Evolutionary conservation across 805 yeast species (phyloP).

Genomic region (Pichia insulana): DNA sequence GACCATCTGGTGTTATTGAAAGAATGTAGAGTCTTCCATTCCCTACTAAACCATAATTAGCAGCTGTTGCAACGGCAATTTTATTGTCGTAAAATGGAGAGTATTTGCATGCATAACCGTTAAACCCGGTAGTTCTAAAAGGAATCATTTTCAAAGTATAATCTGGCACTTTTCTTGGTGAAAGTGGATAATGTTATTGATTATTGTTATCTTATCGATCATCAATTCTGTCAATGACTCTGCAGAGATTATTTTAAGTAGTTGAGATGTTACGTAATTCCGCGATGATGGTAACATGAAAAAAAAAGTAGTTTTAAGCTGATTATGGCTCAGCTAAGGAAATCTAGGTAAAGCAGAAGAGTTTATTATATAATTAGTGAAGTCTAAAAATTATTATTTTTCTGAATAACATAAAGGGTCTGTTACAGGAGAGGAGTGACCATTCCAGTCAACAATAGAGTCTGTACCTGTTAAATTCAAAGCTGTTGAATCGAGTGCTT

Average conservation of each 20-base stretch:
- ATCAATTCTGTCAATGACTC: no score
- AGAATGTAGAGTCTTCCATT: conserved; percentile 76
- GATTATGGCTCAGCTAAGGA: no score
- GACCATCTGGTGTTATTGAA: conserved; percentile 59
- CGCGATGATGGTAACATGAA: no score
- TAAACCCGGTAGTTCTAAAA: conserved; percentile 68
- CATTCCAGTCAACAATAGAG: conserved; percentile 18
- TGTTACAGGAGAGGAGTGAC: conserved; percentile 23
- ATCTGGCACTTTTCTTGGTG: no score
- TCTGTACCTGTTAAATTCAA: conserved; percentile 16
- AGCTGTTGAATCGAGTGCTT: conserved; percentile 3
- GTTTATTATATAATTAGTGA: no score
- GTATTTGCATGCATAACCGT: conserved; percentile 82
- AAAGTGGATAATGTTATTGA: no score
- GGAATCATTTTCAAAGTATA: conserved; percentile 48
- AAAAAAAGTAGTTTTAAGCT: no score
- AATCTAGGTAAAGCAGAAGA: no score
- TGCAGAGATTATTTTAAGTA: no score
- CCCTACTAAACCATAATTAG: conserved; percentile 91
- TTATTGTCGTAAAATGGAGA: conserved; percentile 89
- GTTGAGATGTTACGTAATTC: no score
- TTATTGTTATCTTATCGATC: no score
- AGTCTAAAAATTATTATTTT: not conserved
- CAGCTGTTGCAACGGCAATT: conserved; percentile 81
- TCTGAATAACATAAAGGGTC: conserved; percentile 14